Conservation (phyloP, 2,329 filamentous ascomycete genomes). For the Cladophialophora exuberans region DNA sequence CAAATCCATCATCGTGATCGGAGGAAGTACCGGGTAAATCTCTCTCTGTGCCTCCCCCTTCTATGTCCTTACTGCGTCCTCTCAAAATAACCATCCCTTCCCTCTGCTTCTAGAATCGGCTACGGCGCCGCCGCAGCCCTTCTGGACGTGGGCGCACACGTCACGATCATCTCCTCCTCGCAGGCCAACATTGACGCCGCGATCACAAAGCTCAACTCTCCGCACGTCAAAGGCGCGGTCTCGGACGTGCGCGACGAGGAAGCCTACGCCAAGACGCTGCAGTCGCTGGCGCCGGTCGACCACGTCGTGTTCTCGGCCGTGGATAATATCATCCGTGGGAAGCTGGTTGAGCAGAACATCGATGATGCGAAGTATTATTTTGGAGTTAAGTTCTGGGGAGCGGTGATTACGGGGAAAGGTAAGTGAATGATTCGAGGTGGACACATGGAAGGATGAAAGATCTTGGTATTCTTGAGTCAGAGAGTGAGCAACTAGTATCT, state of each 20-base stretch:
- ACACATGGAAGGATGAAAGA: too few relatives aligned
- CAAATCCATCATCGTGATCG: constrained; percentile 24
- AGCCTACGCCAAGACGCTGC: constrained; percentile 15
- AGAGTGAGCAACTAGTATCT: too few relatives aligned
- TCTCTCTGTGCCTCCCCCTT: not conserved
- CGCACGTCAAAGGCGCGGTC: constrained; percentile 23
- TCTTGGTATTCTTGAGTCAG: too few relatives aligned
- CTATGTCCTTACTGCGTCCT: not conserved
- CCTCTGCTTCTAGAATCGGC: constrained; percentile 41
- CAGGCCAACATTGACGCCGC: constrained; percentile 52
- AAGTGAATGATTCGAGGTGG: too few relatives aligned
- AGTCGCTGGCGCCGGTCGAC: constrained; percentile 45
- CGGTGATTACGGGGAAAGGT: constrained; percentile 25
- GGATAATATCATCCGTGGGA: constrained; percentile 38
- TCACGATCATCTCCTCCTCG: constrained; percentile 63
- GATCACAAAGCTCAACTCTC: constrained; percentile 45
- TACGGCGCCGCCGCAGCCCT: constrained; percentile 62
- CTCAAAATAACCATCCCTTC: not conserved
- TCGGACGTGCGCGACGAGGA: constrained; percentile 26
- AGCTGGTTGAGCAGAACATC: constrained; percentile 21
- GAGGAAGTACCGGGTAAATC: constrained; percentile 25
- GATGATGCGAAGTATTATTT: constrained; percentile 27
- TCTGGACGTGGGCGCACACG: constrained; percentile 58
- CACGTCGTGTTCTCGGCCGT: constrained; percentile 63
- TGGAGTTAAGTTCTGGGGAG: constrained; percentile 31